Evolutionary conservation across 257 asterid genomes (phyloP).

Genomic region (Rubia yunnanensis): DNA sequence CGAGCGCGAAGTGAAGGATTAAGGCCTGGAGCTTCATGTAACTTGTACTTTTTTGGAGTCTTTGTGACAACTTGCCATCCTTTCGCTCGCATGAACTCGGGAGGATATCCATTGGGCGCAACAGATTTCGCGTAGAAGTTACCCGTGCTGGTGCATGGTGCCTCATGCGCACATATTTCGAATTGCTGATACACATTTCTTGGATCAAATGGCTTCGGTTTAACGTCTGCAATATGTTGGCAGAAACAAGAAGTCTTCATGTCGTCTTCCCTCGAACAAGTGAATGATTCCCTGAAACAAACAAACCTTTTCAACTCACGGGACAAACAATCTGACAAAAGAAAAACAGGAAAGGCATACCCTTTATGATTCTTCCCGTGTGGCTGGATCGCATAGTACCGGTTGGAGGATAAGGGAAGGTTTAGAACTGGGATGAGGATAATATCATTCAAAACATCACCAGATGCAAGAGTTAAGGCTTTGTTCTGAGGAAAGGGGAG

Average conservation of each 20-base stretch:
- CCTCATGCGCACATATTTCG: conserved; percentile 1
- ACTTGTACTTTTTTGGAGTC: conserved; percentile 6
- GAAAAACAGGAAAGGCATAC: conserved; percentile 20
- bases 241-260: conserved; percentile 42
- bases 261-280: neutral
- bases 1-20: conserved; percentile 3
- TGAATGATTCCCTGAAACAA: neutral
- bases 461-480: conserved; percentile 20
- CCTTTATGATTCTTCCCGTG: conserved; percentile 40
- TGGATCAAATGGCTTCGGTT: conserved; percentile 49
- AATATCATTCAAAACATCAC: neutral
- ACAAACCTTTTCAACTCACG: neutral
- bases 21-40: conserved; percentile 16
- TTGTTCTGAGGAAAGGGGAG: conserved; percentile 64
- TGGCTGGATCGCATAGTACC: conserved; percentile 39
- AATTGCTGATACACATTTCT: conserved; percentile 38
- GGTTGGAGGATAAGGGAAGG: conserved; percentile 46
- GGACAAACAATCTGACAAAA: neutral
- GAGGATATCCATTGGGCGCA: conserved; percentile 11
- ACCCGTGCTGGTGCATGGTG: neutral
- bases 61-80: conserved; percentile 5
- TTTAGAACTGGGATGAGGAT: conserved; percentile 34
- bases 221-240: conserved; percentile 29
- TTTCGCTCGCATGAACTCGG: conserved; percentile 13
- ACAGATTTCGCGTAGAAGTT: conserved; percentile 12